Conservation (phyloP, 2,329 filamentous ascomycete genomes). For the Fusarium nematophilum region DNA sequence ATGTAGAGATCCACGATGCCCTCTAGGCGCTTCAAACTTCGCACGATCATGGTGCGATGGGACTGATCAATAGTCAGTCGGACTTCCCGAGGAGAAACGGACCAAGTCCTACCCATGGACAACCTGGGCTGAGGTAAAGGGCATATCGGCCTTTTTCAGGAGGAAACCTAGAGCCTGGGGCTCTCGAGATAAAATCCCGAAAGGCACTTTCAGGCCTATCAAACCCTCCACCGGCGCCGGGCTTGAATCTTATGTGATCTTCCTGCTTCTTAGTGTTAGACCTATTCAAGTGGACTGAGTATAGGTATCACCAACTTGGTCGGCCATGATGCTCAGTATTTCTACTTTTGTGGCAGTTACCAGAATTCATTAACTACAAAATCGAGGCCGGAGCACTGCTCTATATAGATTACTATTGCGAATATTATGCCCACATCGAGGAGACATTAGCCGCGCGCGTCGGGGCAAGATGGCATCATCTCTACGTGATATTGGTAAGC, state of each 20-base stretch:
- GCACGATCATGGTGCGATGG: constrained; percentile 78
- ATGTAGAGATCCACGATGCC: constrained; percentile 75
- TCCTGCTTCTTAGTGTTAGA: neutral
- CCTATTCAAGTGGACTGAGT: neutral
- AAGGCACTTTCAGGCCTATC: constrained; percentile 65
- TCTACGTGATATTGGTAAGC: neutral
- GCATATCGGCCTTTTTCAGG: constrained; percentile 70
- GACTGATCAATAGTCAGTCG: constrained; percentile 56
- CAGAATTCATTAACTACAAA: no score
- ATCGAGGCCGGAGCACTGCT: neutral
- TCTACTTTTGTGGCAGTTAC: no score
- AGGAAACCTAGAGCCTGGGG: constrained; percentile 63
- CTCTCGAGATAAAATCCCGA: constrained; percentile 65
- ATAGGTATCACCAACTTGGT: neutral
- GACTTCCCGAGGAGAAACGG: fast-evolving
- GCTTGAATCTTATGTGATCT: constrained; percentile 14
- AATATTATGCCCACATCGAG: neutral
- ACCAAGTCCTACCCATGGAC: constrained; percentile 67
- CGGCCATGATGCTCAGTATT: constrained; percentile 6
- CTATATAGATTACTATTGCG: neutral
- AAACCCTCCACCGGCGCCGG: constrained; percentile 59
- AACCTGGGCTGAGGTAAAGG: constrained; percentile 69
- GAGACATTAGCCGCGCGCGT: no score
- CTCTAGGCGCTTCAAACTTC: constrained; percentile 79
- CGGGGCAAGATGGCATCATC: neutral